A percentile compares a stretch with the other conserved stretches of the same genome.
These are phyloP conservation scores for Metschnikowia drakensbergensis DNA, from an alignment of 805 yeast species.

Conservation along the genomic window DNA sequence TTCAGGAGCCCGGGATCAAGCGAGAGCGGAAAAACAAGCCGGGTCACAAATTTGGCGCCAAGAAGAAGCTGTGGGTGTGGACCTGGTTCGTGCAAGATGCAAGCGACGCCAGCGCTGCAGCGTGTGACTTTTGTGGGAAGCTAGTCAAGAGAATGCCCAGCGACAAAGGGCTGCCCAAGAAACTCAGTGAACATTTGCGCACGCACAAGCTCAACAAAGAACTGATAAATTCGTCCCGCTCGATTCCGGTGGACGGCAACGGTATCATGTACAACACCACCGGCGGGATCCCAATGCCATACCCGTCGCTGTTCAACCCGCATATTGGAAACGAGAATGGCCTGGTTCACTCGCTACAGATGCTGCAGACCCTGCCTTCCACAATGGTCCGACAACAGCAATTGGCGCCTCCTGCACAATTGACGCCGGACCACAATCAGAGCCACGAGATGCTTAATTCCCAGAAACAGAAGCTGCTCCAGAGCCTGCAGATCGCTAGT, in stretches of 20 bases:
- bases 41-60: slow-evolving; percentile 57
- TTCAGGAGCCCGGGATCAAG: slow-evolving; percentile 10
- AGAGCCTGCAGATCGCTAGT: neutral
- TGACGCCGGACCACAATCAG: neutral
- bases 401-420: slow-evolving; percentile 4
- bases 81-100: slow-evolving; percentile 54
- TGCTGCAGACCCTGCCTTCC: neutral
- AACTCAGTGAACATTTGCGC: slow-evolving; percentile 52
- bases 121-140: slow-evolving; percentile 53
- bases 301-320: slow-evolving; percentile 4
- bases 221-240: slow-evolving; percentile 39
- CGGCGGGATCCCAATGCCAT: slow-evolving; percentile 29
- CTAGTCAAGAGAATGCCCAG: slow-evolving; percentile 44
- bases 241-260: slow-evolving; percentile 36
- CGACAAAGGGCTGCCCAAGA: slow-evolving; percentile 59
- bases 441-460: neutral
- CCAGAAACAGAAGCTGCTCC: neutral
- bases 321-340: neutral
- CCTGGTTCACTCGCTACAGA: neutral
- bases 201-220: slow-evolving; percentile 47
- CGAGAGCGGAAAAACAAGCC: slow-evolving; percentile 43
- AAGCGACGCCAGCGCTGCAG: slow-evolving; percentile 46
- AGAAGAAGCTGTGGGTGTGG: slow-evolving; percentile 63
- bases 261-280: slow-evolving; percentile 32
- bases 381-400: slow-evolving; percentile 1